Percentiles rank a stretch among this genome's conserved stretches.
Evolutionary conservation across 2,329 filamentous ascomycete genomes (phyloP).

Genomic region (Apiospora sp.): DNA sequence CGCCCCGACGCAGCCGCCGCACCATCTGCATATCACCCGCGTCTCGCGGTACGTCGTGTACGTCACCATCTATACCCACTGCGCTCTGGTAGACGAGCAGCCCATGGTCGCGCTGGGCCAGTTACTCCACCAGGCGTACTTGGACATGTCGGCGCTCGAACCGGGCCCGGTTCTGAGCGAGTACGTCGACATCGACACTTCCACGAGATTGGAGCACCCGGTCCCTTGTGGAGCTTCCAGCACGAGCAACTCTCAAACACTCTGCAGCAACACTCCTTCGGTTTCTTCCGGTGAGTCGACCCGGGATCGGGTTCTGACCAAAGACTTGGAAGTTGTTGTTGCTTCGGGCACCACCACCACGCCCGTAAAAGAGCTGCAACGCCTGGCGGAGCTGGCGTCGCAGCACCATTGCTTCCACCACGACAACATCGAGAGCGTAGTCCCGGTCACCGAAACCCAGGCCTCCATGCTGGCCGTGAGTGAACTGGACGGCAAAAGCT

Average conservation of each 20-base stretch:
- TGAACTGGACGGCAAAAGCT: neutral
- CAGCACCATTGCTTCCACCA: neutral
- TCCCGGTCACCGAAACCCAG: neutral
- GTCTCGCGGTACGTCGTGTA: no score
- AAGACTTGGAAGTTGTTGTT: no score
- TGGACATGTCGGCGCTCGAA: no score
- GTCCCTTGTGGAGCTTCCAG: neutral
- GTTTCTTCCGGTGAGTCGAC: neutral
- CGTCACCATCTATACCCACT: no score
- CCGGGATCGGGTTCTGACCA: neutral
- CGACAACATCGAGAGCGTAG: constrained; percentile 8
- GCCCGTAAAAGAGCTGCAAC: neutral
- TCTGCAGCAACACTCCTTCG: neutral
- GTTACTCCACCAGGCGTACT: no score
- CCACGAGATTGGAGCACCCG: neutral
- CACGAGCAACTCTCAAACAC: neutral
- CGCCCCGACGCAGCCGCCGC: no score
- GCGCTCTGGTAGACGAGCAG: no score
- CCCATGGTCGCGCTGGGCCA: no score
- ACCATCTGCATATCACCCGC: no score
- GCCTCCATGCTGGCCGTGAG: neutral
- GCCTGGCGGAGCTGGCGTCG: neutral
- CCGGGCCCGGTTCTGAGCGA: no score
- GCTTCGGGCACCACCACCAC: neutral
- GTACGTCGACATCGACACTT: no score